These are phyloP conservation scores for Hevea brasiliensis DNA, from an alignment of 345 rosid species.

Conservation along the genomic window DNA sequence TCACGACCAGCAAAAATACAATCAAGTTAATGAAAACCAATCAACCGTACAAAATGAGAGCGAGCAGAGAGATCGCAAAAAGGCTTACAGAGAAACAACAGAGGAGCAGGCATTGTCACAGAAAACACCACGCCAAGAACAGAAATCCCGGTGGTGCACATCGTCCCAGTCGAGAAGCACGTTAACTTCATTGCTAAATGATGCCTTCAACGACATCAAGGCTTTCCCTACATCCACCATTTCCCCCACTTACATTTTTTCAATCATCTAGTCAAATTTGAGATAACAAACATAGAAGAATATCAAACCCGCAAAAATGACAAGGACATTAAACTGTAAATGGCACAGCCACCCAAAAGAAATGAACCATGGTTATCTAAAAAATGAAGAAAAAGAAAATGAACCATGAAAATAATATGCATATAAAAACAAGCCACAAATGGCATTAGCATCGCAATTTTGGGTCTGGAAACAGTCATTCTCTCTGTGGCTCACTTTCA, in stretches of 20 bases:
- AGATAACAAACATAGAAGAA: neutral
- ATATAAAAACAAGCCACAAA: neutral
- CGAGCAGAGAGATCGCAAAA: neutral
- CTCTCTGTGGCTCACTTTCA: neutral
- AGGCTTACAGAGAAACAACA: constrained; percentile 72
- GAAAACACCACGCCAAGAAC: constrained; percentile 87
- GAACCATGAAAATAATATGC: neutral
- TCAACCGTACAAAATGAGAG: neutral
- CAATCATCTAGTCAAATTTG: neutral
- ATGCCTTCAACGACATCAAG: constrained; percentile 66
- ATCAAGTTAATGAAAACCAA: neutral
- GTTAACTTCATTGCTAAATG: constrained; percentile 69
- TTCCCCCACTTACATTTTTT: neutral
- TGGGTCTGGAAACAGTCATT: no score
- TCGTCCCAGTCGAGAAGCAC: constrained; percentile 84
- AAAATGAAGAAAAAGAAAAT: no score
- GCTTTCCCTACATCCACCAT: constrained; percentile 57
- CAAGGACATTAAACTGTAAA: neutral
- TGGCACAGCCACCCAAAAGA: no score
- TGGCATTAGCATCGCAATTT: neutral
- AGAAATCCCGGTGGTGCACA: constrained; percentile 53
- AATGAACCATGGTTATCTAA: no score
- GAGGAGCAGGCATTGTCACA: constrained; percentile 63
- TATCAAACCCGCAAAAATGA: neutral
- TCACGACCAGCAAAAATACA: neutral